Conservation (phyloP, 345 rosid genomes). For the Citrus glauca region DNA sequence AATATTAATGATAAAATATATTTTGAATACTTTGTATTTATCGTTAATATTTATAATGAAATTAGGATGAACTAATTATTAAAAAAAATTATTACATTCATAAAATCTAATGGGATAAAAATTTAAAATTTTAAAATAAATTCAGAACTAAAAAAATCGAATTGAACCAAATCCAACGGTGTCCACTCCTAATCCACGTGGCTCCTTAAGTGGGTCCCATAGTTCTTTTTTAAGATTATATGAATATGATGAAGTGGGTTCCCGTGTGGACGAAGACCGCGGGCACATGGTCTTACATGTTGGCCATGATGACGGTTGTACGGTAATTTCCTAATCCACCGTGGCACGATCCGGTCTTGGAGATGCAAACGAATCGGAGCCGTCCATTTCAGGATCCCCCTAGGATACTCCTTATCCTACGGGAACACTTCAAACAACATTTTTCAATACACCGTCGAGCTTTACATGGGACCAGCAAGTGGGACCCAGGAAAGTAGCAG, state of each 20-base stretch:
- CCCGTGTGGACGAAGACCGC: background rate
- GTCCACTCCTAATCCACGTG: background rate
- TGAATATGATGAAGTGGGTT: background rate
- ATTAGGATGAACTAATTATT: too few relatives aligned
- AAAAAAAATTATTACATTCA: too few relatives aligned
- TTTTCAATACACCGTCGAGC: slow-evolving; percentile 16
- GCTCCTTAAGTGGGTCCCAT: background rate
- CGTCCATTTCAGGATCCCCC: slow-evolving; percentile 7
- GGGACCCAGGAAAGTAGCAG: background rate
- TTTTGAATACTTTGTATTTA: too few relatives aligned
- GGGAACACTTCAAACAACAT: background rate
- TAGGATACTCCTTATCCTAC: background rate
- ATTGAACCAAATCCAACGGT: too few relatives aligned
- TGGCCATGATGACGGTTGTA: slow-evolving; percentile 13
- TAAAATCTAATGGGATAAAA: too few relatives aligned
- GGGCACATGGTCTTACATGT: slow-evolving; percentile 25
- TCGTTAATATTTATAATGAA: too few relatives aligned
- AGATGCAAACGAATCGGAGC: background rate
- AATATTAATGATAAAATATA: too few relatives aligned
- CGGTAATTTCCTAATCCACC: background rate
- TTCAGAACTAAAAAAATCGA: too few relatives aligned
- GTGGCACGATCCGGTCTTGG: slow-evolving; percentile 21
- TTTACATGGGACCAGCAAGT: background rate
- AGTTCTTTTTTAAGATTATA: background rate
- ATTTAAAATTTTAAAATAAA: too few relatives aligned